phyloP scores from a whole-genome alignment of 352 stramenopile species.

The Phytopythium kandeliae region DNA sequence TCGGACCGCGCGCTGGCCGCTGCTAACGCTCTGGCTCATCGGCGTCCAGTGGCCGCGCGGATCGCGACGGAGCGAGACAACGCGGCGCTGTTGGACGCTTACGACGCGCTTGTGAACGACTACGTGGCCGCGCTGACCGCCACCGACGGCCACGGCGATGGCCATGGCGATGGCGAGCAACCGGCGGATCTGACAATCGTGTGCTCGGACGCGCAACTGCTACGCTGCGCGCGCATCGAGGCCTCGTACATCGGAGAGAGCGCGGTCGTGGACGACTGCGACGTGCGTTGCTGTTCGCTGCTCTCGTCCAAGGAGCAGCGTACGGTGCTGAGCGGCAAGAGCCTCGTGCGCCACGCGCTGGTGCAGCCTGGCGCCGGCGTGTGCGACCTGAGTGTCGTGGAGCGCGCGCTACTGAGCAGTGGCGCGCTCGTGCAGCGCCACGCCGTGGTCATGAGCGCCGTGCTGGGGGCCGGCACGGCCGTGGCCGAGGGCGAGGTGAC shows the following conservation, averaged over 20 bases:
- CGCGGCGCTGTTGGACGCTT: slow-evolving; percentile 26
- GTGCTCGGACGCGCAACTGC: slow-evolving; percentile 34
- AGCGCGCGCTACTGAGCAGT: slow-evolving; percentile 71
- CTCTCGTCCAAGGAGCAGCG: slow-evolving; percentile 52
- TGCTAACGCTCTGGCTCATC: neutral
- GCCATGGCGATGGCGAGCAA: too few relatives aligned
- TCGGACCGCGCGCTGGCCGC: neutral
- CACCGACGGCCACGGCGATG: too few relatives aligned
- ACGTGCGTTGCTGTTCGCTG: slow-evolving; percentile 55
- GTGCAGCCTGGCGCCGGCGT: slow-evolving; percentile 71
- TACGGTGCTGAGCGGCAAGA: slow-evolving; percentile 43
- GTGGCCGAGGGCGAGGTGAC: slow-evolving; percentile 89
- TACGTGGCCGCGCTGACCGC: slow-evolving; percentile 41
- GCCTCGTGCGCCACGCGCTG: slow-evolving; percentile 55
- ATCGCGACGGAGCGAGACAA: slow-evolving; percentile 42
- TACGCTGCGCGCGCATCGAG: slow-evolving; percentile 56
- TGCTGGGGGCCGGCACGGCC: slow-evolving; percentile 83
- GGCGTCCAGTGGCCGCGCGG: slow-evolving; percentile 23
- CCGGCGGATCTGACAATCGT: slow-evolving; percentile 42
- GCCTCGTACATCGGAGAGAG: slow-evolving; percentile 58
- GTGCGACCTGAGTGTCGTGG: slow-evolving; percentile 58
- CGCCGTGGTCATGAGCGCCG: slow-evolving; percentile 78
- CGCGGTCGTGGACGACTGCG: slow-evolving; percentile 54
- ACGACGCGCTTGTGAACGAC: slow-evolving; percentile 43
- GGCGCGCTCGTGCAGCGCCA: slow-evolving; percentile 74